A percentile compares a stretch with the other conserved stretches of the same genome.
phyloP scores from a whole-genome alignment of 2,329 filamentous ascomycete species.

The Cladosporium sp. region DNA sequence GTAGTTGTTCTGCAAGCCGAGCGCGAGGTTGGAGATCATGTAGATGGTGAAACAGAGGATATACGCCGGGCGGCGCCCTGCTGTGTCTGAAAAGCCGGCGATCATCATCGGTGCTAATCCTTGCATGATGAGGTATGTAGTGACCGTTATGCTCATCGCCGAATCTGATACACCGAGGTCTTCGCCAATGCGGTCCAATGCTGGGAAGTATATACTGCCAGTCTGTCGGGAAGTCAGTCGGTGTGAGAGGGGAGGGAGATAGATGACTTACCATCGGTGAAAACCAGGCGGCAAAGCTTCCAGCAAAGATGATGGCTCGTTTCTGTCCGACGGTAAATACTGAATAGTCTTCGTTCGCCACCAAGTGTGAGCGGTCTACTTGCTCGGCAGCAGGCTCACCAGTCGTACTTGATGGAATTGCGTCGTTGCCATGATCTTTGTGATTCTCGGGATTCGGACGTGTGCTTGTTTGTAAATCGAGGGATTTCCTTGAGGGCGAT shows the following conservation, averaged over 20 bases:
- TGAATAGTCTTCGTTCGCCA: slow-evolving; percentile 30
- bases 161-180: slow-evolving; percentile 44
- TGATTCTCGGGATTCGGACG: neutral
- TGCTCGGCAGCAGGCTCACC: slow-evolving; percentile 1
- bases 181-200: slow-evolving; percentile 38
- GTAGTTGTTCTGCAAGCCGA: slow-evolving; percentile 39
- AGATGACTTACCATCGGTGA: slow-evolving; percentile 26
- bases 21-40: slow-evolving; percentile 36
- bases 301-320: slow-evolving; percentile 32
- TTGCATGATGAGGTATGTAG: slow-evolving; percentile 47
- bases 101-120: slow-evolving; percentile 37
- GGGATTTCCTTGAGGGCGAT: neutral
- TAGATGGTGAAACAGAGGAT: slow-evolving; percentile 37
- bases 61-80: slow-evolving; percentile 37
- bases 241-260: neutral
- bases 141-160: slow-evolving; percentile 53
- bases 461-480: neutral
- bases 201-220: slow-evolving; percentile 43
- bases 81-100: slow-evolving; percentile 34
- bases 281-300: slow-evolving; percentile 32
- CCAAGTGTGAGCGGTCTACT: neutral
- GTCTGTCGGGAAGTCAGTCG: slow-evolving; percentile 21
- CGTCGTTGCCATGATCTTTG: neutral
- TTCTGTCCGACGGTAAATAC: slow-evolving; percentile 35
- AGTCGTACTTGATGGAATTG: neutral